phyloP scores from a whole-genome alignment of 1,139 yeast genomes.

The Barnettozyma hawaiiensis region DNA sequence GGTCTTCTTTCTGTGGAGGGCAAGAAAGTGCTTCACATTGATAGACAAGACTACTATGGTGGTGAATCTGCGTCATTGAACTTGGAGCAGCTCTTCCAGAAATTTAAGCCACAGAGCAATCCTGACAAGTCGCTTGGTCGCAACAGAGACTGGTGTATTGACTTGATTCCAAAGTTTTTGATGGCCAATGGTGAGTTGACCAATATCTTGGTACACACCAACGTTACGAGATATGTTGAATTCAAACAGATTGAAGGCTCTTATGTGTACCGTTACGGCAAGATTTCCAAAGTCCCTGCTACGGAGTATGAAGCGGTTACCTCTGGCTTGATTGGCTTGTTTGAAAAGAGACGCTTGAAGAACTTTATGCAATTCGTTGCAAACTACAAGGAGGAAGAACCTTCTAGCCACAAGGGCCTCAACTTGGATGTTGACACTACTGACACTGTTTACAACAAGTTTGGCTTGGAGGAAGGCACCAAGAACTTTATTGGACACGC shows the following conservation, averaged over 20 bases:
- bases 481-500: conserved; percentile 97
- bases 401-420: conserved; percentile 78
- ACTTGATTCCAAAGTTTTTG: conserved; percentile 90
- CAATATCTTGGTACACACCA: conserved; percentile 89
- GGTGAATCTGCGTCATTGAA: conserved; percentile 55
- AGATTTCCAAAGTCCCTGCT: conserved; percentile 92
- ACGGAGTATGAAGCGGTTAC: conserved; percentile 87
- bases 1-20: conserved; percentile 95
- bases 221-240: conserved; percentile 92
- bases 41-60: conserved; percentile 94
- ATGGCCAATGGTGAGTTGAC: conserved; percentile 99
- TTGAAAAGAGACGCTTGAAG: conserved; percentile 94
- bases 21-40: conserved; percentile 93
- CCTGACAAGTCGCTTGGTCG: conserved; percentile 75
- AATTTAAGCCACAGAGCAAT: conserved; percentile 68
- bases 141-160: conserved; percentile 97
- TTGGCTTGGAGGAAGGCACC: conserved; percentile 89
- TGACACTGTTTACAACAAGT: conserved; percentile 86
- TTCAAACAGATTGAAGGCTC: conserved; percentile 95
- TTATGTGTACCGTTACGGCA: conserved; percentile 75
- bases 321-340: conserved; percentile 91
- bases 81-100: conserved; percentile 49
- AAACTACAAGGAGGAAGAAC: conserved; percentile 71
- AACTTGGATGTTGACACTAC: conserved; percentile 85
- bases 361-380: conserved; percentile 85